A percentile compares a stretch with the other conserved stretches of the same genome.
These are phyloP conservation scores for Phaeotremella fagi DNA, from an alignment of 768 basidiomycete genomes.

Conservation along the genomic window DNA sequence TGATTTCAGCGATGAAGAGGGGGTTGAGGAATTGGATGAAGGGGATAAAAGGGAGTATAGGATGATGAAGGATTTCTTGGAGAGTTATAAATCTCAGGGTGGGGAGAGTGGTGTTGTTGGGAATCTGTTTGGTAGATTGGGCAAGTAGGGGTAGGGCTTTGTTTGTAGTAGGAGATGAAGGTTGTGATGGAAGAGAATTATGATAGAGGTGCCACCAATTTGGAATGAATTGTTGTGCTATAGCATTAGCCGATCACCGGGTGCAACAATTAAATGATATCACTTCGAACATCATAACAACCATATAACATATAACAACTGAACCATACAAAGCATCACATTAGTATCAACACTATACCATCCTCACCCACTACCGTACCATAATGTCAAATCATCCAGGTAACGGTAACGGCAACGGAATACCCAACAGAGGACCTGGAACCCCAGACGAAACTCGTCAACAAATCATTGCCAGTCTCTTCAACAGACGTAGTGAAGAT, in stretches of 20 bases:
- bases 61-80: constrained; percentile 92
- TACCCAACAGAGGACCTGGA: background rate
- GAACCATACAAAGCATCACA: background rate
- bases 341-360: background rate
- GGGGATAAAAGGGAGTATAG: constrained; percentile 62
- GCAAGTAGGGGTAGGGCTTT: constrained; percentile 51
- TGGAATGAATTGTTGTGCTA: too few relatives aligned
- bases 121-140: constrained; percentile 77
- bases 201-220: too few relatives aligned
- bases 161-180: too few relatives aligned
- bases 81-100: constrained; percentile 88
- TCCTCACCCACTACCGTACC: too few relatives aligned
- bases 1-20: constrained; percentile 57
- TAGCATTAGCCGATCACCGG: too few relatives aligned
- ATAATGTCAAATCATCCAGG: too few relatives aligned
- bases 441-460: constrained; percentile 35
- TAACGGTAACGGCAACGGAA: background rate
- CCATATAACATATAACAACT: background rate
- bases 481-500: constrained; percentile 64
- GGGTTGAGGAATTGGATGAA: constrained; percentile 22
- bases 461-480: constrained; percentile 73
- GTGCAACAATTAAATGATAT: too few relatives aligned
- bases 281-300: too few relatives aligned
- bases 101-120: constrained; percentile 88
- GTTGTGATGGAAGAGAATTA: too few relatives aligned